Base-by-base conservation (phyloP, 768 basidiomycete genomes). In the Agrocybe praecox region DNA sequence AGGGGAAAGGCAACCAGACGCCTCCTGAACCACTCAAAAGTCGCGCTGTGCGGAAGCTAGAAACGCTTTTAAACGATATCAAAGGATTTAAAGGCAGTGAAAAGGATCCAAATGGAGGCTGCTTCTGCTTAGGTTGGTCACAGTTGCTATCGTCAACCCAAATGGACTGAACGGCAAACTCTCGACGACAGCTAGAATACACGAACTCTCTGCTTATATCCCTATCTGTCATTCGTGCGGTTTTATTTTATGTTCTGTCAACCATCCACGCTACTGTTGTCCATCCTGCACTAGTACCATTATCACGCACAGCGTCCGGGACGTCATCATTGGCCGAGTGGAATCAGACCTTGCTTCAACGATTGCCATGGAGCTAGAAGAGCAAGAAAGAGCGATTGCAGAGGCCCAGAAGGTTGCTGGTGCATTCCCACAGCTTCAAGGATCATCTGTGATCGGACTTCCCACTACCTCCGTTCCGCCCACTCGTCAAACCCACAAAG, bases 71-170 rank as follows among this genome's bases (percentile, higher is more conserved):
- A 29, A 62, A 70, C n/a, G 76, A 70, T 4, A 67, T 85, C 21
- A 67, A 60, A 22, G 67, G 65, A 14, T 65, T 73, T 2, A 67
- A 67, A n/a, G 72, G 72, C 0, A 67, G 52, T 0, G 66, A 71
- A 40, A 81, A 71, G 54, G 87, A 89, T 68, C 80, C 84, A 0
- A 81, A 79, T 40, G 83, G 84, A 4, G 87, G 88, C 0, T 90
- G 88, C 63, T 90, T 87, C 64, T 90, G 88, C 62, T 82, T 84
- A 73, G 86, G 88, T 84, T 51, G 29, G 71, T 62, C 24, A 6
- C 23, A 12, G 43, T 49, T 33, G 10, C 12, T 40, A n/a, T 10
- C 23, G n/a, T 9, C 49, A 29, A 29, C 26, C 9, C 26, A 29
- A 29, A 29, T 29, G 26, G 9, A 29, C 26, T 29, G 45, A 49